These are phyloP conservation scores for Annona squamosa DNA, from an alignment of 164 flowering plant species.

Conservation along the genomic window DNA sequence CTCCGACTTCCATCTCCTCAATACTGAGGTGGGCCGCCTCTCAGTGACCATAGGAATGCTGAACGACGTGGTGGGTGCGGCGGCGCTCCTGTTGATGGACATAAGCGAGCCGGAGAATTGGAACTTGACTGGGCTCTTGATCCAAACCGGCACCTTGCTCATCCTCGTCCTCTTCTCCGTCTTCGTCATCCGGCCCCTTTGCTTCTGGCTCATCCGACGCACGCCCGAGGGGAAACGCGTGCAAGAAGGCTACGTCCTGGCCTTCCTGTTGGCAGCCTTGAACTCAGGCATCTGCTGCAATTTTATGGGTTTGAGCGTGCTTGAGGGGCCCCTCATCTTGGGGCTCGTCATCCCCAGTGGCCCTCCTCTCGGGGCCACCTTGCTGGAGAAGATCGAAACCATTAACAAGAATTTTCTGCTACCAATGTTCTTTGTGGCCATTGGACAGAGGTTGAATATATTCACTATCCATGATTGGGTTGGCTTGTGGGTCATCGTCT, in stretches of 20 bases:
- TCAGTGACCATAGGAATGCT: too few species aligned
- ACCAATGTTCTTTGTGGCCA: conserved; percentile 3
- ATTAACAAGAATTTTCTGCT: conserved; percentile 4
- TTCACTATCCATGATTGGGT: neutral
- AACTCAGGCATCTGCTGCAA: neutral
- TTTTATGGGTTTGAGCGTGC: neutral
- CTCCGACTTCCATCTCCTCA: too few species aligned
- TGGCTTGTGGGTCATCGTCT: neutral
- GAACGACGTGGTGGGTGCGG: too few species aligned
- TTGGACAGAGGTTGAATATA: neutral
- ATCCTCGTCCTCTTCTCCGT: neutral
- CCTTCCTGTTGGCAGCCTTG: neutral
- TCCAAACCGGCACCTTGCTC: too few species aligned
- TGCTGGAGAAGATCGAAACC: conserved; percentile 14
- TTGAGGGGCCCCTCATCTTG: neutral
- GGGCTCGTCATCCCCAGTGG: conserved; percentile 13
- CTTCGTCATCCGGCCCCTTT: neutral
- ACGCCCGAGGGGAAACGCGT: neutral
- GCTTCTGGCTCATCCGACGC: neutral
- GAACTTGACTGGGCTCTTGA: too few species aligned
- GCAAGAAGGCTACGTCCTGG: neutral
- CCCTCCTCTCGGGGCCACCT: conserved; percentile 16
- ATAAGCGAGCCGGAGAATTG: too few species aligned
- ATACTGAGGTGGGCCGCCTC: too few species aligned
- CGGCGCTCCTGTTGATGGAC: too few species aligned